phyloP scores from a whole-genome alignment of 2,329 filamentous ascomycete species.

The Ceratocystiopsis brevicomis region DNA sequence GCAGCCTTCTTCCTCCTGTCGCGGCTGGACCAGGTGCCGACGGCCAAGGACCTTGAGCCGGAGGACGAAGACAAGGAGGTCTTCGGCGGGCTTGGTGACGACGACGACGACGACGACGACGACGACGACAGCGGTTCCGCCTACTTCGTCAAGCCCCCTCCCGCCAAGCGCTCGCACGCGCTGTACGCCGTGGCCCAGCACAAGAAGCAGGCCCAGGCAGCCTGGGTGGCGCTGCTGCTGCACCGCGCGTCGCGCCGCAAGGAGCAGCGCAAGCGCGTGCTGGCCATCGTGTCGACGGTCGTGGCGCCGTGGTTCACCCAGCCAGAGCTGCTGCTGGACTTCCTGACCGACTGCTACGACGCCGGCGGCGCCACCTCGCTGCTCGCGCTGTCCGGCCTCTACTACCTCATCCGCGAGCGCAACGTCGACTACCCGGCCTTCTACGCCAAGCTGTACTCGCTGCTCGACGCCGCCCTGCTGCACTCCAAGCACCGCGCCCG shows the following conservation, averaged over 20 bases:
- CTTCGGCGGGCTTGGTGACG: no score
- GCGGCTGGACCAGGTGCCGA: slow-evolving; percentile 51
- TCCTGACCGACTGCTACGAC: slow-evolving; percentile 86
- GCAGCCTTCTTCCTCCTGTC: slow-evolving; percentile 40
- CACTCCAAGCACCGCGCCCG: slow-evolving; percentile 88
- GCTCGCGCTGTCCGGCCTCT: slow-evolving; percentile 77
- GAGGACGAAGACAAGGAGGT: no score
- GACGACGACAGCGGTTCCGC: slow-evolving; percentile 42
- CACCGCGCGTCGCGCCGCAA: slow-evolving; percentile 21
- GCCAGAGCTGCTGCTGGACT: slow-evolving; percentile 84
- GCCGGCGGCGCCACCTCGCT: slow-evolving; percentile 71
- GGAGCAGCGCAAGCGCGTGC: slow-evolving; percentile 59
- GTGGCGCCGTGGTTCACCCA: slow-evolving; percentile 82
- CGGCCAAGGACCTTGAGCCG: slow-evolving; percentile 17
- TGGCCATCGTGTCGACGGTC: slow-evolving; percentile 54
- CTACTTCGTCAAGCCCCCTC: slow-evolving; percentile 43
- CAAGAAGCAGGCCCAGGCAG: slow-evolving; percentile 65
- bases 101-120: no score
- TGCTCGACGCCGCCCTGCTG: slow-evolving; percentile 68
- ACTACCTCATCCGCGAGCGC: slow-evolving; percentile 80
- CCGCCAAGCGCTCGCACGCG: slow-evolving; percentile 47
- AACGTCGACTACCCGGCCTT: slow-evolving; percentile 95
- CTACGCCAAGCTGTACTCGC: slow-evolving; percentile 81
- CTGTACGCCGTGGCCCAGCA: slow-evolving; percentile 49
- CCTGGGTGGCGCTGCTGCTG: slow-evolving; percentile 61